Conservation (phyloP, 768 basidiomycete genomes). For the Crucibulum laeve region DNA sequence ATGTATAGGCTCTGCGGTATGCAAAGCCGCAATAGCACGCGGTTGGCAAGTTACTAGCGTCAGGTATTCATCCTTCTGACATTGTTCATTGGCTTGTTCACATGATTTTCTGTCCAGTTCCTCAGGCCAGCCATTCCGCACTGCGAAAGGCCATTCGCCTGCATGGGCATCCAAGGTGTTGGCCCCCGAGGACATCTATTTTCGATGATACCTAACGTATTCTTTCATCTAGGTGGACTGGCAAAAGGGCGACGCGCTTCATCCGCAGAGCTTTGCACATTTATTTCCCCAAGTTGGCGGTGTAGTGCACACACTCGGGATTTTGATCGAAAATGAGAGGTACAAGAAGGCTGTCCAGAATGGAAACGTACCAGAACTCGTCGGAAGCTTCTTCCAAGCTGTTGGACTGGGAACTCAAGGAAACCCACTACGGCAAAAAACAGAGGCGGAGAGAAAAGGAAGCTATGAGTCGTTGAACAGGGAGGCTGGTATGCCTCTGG, state of each 20-base stretch:
- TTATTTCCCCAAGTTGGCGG: conserved; percentile 65
- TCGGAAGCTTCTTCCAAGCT: conserved; percentile 36
- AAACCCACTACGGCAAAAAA: conserved; percentile 57
- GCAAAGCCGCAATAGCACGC: conserved; percentile 77
- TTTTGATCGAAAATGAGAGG: conserved; percentile 70
- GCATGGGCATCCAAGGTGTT: conserved; percentile 77
- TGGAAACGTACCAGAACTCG: conserved; percentile 49
- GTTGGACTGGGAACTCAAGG: conserved; percentile 30
- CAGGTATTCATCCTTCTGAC: conserved; percentile 60
- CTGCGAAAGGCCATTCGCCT: conserved; percentile 87
- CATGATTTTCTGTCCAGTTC: conserved; percentile 42
- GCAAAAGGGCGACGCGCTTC: conserved; percentile 79
- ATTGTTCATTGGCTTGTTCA: neutral
- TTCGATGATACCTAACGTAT: conserved; percentile 6
- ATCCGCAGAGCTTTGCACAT: conserved; percentile 66
- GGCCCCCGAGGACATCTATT: conserved; percentile 7
- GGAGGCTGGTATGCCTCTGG: conserved; percentile 69
- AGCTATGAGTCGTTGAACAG: conserved; percentile 83
- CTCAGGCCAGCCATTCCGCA: conserved; percentile 80
- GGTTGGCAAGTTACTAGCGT: conserved; percentile 89
- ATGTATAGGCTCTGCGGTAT: conserved; percentile 82
- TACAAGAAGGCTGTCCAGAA: conserved; percentile 76
- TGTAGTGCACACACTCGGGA: conserved; percentile 93
- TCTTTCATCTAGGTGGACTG: conserved; percentile 67
- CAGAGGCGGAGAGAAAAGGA: conserved; percentile 24